Percentiles rank a stretch among this genome's conserved stretches.
Evolutionary conservation across 257 asterid genomes (phyloP).

Genomic region (Anisodus tanguticus): DNA sequence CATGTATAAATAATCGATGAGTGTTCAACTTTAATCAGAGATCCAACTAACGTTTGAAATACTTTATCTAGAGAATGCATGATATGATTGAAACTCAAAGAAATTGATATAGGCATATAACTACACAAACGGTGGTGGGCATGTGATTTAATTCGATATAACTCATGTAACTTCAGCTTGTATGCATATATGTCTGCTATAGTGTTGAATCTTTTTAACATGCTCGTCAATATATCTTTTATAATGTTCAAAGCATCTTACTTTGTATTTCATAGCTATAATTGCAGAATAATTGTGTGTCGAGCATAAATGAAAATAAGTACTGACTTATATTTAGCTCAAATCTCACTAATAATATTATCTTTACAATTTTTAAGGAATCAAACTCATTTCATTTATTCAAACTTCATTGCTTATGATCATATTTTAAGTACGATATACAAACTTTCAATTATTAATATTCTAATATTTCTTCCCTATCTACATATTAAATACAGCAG

Average conservation of each 20-base stretch:
- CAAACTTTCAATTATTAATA: too few species aligned
- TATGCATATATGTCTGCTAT: too few species aligned
- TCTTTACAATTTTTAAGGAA: too few species aligned
- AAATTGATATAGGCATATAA: too few species aligned
- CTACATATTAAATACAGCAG: too few species aligned
- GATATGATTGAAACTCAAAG: background rate
- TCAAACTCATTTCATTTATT: background rate
- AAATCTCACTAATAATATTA: too few species aligned
- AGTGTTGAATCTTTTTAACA: background rate
- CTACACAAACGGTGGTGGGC: background rate
- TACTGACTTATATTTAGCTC: too few species aligned
- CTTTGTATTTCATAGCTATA: background rate
- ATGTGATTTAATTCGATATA: background rate
- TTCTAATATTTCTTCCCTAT: background rate
- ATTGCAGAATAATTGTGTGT: background rate
- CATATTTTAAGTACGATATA: too few species aligned
- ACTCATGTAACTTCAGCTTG: background rate
- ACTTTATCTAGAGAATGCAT: background rate
- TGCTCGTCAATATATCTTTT: background rate
- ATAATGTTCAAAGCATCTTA: background rate
- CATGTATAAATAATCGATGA: too few species aligned
- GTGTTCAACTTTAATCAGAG: background rate
- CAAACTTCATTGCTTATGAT: background rate
- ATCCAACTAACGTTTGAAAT: background rate
- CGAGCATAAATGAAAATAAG: background rate